Evolutionary conservation across 352 stramenopile genomes (phyloP).

Genomic region (Blastocystis sp.): DNA sequence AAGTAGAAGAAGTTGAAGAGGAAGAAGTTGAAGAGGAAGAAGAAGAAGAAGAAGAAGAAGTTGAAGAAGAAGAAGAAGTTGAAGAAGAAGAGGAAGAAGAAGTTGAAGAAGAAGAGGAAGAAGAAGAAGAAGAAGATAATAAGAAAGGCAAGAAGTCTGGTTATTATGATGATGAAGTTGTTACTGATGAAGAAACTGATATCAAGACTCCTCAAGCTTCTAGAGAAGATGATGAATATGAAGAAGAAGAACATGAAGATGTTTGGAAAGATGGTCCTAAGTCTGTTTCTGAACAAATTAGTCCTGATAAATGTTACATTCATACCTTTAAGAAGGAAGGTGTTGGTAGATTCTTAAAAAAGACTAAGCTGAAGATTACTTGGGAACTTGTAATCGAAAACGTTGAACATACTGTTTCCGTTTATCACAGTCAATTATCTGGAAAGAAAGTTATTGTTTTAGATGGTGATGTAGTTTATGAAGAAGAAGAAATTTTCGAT

Average conservation of each 20-base stretch:
- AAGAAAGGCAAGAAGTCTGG: slow-evolving; percentile 24
- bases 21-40: too few relatives aligned
- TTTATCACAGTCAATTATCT: slow-evolving; percentile 38
- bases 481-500: slow-evolving; percentile 38
- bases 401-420: slow-evolving; percentile 33
- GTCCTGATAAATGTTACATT: slow-evolving; percentile 35
- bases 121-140: slow-evolving; percentile 28
- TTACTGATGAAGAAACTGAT: slow-evolving; percentile 35
- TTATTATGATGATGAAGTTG: slow-evolving; percentile 37
- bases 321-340: slow-evolving; percentile 31
- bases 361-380: slow-evolving; percentile 38
- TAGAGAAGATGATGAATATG: slow-evolving; percentile 29
- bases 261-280: slow-evolving; percentile 38
- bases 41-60: slow-evolving; percentile 22
- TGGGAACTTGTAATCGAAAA: slow-evolving; percentile 37
- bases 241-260: slow-evolving; percentile 32
- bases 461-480: slow-evolving; percentile 37
- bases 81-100: slow-evolving; percentile 27
- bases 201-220: too few relatives aligned
- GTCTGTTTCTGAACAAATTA: slow-evolving; percentile 22
- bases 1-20: too few relatives aligned
- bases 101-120: slow-evolving; percentile 22
- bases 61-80: slow-evolving; percentile 33
- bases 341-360: slow-evolving; percentile 29
- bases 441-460: slow-evolving; percentile 38